These are phyloP conservation scores for Pleurotus platypus DNA, from an alignment of 768 basidiomycete genomes.

Conservation along the genomic window DNA sequence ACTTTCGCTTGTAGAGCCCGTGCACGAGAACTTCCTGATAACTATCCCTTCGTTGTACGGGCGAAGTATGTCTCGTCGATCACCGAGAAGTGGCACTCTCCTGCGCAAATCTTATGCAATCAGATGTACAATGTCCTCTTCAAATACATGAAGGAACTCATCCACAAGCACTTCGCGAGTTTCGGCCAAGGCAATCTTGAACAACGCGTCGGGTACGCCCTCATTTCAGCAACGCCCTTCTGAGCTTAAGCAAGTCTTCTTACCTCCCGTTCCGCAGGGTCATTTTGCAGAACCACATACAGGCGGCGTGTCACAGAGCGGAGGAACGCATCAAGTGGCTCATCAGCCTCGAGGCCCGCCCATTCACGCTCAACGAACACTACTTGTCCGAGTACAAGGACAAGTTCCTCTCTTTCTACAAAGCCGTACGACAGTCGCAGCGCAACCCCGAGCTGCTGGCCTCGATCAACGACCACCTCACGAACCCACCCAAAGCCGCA, in stretches of 20 bases:
- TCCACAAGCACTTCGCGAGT: conserved; percentile 43
- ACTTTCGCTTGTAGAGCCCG: conserved; percentile 42
- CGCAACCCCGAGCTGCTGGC: conserved; percentile 20
- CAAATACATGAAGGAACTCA: conserved; percentile 36
- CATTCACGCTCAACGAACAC: conserved; percentile 49
- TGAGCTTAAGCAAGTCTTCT: not conserved
- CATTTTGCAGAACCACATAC: conserved; percentile 48
- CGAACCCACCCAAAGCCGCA: not conserved
- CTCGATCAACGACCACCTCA: conserved; percentile 21
- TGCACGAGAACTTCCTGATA: conserved; percentile 67
- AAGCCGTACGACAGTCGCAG: conserved; percentile 31
- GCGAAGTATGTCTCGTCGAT: conserved; percentile 42
- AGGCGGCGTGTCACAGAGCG: conserved; percentile 33
- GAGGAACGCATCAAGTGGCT: conserved; percentile 45
- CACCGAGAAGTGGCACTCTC: conserved; percentile 44
- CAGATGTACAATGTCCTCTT: conserved; percentile 31
- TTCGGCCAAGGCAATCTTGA: conserved; percentile 53
- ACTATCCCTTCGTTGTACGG: conserved; percentile 63
- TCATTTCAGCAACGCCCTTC: no score
- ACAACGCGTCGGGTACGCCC: conserved; percentile 38
- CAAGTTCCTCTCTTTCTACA: conserved; percentile 49
- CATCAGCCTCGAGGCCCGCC: conserved; percentile 42
- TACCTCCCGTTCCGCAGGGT: conserved; percentile 27
- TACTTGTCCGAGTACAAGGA: conserved; percentile 42
- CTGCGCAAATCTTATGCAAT: conserved; percentile 42